Percentiles rank a stretch among this genome's conserved stretches.
These are phyloP conservation scores for Penicillium diatomitis DNA, from an alignment of 495 filamentous ascomycete genomes.

Conservation along the genomic window DNA sequence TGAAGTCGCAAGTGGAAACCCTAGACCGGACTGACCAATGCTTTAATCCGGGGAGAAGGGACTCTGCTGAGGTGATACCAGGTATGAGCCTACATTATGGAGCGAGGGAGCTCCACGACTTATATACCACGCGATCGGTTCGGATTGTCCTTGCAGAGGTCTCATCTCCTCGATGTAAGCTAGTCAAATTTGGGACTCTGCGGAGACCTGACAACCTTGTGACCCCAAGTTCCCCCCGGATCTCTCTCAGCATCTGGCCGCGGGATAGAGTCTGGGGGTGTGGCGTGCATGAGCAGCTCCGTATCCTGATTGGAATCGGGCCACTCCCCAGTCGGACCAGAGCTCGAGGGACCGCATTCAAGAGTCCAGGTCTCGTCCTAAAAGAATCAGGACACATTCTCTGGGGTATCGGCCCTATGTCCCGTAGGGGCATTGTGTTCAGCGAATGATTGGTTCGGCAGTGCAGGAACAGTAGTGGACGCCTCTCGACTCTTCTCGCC, in stretches of 20 bases:
- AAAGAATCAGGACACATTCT: constrained; percentile 9
- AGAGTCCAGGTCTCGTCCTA: not conserved
- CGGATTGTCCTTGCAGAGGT: not conserved
- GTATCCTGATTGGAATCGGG: constrained; percentile 19
- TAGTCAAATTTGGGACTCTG: constrained; percentile 8
- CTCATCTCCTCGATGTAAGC: not conserved
- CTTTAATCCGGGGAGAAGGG: not conserved
- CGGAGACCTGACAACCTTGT: constrained; percentile 12
- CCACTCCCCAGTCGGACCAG: constrained; percentile 14
- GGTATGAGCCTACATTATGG: not conserved
- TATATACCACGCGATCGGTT: constrained; percentile 14
- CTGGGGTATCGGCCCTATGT: constrained; percentile 14
- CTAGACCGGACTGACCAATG: not conserved
- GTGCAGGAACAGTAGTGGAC: not conserved
- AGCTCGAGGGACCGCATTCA: not conserved
- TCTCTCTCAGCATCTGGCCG: constrained; percentile 3
- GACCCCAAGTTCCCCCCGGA: constrained; percentile 7
- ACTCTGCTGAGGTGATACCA: not conserved
- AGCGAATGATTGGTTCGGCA: not conserved
- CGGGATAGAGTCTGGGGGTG: constrained; percentile 1
- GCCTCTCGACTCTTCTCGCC: not conserved
- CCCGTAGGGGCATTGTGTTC: not conserved
- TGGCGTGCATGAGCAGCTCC: constrained; percentile 16
- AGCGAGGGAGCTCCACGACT: constrained; percentile 9
- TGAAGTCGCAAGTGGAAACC: not conserved